These are phyloP conservation scores for Coemansia sp. DNA, from an alignment of 192 early-diverging fungal genomes.

Conservation along the genomic window DNA sequence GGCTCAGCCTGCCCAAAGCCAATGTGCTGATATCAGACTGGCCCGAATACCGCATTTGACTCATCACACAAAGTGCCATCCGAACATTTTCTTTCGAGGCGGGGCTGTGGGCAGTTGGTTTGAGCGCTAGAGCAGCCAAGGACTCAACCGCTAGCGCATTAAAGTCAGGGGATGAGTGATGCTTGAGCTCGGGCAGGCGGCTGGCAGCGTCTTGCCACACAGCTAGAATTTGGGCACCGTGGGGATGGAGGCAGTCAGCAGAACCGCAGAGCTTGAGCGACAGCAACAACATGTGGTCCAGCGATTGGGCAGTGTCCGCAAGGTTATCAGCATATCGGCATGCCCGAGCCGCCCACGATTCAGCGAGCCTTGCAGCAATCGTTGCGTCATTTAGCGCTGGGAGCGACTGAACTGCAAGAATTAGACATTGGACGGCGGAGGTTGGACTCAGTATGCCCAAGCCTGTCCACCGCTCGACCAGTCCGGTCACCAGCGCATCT, in stretches of 20 bases:
- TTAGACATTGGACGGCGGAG: slow-evolving; percentile 9
- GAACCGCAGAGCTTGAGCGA: background rate
- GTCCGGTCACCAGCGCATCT: background rate
- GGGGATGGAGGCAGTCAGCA: background rate
- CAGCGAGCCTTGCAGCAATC: background rate
- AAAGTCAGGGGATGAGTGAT: background rate
- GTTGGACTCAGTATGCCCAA: slow-evolving; percentile 1
- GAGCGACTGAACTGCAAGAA: background rate
- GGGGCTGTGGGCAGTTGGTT: background rate
- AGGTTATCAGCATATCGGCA: background rate
- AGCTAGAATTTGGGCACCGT: background rate
- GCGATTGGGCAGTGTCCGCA: background rate
- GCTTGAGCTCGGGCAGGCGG: background rate
- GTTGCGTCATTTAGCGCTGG: background rate
- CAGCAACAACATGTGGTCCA: background rate
- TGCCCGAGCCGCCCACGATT: background rate
- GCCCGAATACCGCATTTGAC: slow-evolving; percentile 17
- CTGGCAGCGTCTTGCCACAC: background rate
- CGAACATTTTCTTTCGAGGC: background rate
- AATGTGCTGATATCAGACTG: slow-evolving; percentile 6
- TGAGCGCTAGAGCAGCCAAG: background rate
- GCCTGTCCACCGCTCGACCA: slow-evolving; percentile 1
- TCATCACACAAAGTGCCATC: slow-evolving; percentile 8
- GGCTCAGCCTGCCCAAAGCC: slow-evolving; percentile 12
- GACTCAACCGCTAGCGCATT: background rate